Evolutionary conservation across 257 asterid species (phyloP), one percentile per base, ranked within the genome.

Genomic region (Rehmannia glutinosa): DNA sequence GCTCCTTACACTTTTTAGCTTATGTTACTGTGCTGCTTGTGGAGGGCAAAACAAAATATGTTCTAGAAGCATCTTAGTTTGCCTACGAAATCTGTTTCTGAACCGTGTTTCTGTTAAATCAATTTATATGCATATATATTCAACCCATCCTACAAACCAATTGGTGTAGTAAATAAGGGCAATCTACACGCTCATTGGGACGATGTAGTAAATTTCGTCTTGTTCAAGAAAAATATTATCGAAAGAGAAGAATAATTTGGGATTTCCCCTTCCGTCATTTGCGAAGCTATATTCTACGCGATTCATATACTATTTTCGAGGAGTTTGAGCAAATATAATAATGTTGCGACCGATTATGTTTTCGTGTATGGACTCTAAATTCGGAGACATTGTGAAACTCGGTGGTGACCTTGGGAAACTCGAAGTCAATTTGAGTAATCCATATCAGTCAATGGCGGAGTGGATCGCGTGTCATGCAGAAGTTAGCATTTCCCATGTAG

Each of bases 281-380:
- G 95, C 66, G 92, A 90, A 81, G 96, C 97, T 63, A 83, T 90
- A 28, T 87, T 90, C 82, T 86, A 84, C 46, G 96, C 81, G 20
- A 21, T 79, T 46, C 96, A 84, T 66, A 73, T 88, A 30, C 84
- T 87, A 53, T 74, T 90, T 47, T 84, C 89, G 2, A 75, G 92
- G 73, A 88, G 86, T 70, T 71, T 79, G 82, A 82, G 83, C 28
- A 84, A 68, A 47, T 61, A 72, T 51, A 81, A 66, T 12, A 51
- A 53, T 1, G 85, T 81, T 21, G 33, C 72, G 28, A 70, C 82
- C 20, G 92, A 83, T 51, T 73, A 61, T 50, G 97, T 90, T 39
- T 86, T 70, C 21, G 75, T 90, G 25, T 83, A 59, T 86, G 3
- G 92, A 86, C 79, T 82, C 95, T 8, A 84, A 79, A 46, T 79